phyloP scores from a whole-genome alignment of 2,329 filamentous ascomycete genomes.

The Alternaria infectoria region DNA sequence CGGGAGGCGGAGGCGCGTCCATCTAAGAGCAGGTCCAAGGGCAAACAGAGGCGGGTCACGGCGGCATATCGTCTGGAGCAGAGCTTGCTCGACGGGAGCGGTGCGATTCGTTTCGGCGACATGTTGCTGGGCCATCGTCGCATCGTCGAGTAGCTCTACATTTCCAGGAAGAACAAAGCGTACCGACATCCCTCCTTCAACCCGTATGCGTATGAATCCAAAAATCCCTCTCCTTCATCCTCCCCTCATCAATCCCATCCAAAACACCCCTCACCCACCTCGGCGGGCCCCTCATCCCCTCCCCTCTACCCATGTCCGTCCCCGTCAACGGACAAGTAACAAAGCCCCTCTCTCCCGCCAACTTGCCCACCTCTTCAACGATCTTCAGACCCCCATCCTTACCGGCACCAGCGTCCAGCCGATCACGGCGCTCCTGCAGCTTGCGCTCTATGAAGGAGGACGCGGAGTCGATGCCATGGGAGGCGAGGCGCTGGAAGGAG shows the following conservation, averaged over 20 bases:
- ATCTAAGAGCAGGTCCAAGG: background rate
- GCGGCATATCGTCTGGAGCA: background rate
- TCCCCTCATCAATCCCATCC: conserved; percentile 35
- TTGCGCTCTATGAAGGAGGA: conserved; percentile 33
- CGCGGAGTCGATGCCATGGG: conserved; percentile 29
- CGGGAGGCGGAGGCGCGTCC: background rate
- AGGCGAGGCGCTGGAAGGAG: conserved; percentile 32
- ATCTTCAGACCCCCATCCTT: conserved; percentile 16
- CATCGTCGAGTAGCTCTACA: background rate
- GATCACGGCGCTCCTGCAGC: conserved; percentile 22
- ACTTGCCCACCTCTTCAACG: conserved; percentile 29
- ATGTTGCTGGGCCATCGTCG: accelerated
- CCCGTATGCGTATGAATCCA: conserved; percentile 33
- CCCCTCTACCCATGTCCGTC: background rate
- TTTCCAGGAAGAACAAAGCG: no score
- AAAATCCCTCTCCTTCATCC: conserved; percentile 35
- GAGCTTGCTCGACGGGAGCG: background rate
- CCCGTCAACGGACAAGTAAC: conserved; percentile 29
- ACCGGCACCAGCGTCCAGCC: background rate
- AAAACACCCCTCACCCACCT: conserved; percentile 34
- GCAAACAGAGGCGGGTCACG: background rate
- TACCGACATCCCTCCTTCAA: background rate
- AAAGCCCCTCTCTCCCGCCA: conserved; percentile 26
- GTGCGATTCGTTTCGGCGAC: background rate
- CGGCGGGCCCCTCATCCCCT: conserved; percentile 20